phyloP scores from a whole-genome alignment of 176 grass and related monocot genomes.

The Bromus sterilis region DNA sequence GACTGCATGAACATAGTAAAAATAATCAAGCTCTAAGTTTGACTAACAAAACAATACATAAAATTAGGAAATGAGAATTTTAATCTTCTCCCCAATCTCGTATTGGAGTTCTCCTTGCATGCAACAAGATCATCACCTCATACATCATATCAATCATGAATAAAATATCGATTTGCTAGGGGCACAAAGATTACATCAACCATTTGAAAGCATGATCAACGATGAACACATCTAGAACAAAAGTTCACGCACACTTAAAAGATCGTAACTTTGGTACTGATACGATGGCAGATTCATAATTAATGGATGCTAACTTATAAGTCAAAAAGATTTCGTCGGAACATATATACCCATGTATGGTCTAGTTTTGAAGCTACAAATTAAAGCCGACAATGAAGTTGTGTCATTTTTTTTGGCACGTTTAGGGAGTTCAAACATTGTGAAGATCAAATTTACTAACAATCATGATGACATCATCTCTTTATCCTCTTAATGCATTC shows the following conservation, averaged over 20 bases:
- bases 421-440: neutral
- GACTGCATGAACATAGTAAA: slow-evolving; percentile 2
- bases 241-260: neutral
- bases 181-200: no score
- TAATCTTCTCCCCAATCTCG: neutral
- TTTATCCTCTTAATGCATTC: neutral
- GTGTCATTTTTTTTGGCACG: no score
- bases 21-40: neutral
- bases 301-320: neutral
- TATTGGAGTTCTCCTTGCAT: neutral
- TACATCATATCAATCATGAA: neutral
- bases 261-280: neutral
- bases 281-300: neutral
- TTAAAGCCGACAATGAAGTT: neutral
- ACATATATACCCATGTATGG: neutral
- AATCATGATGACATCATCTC: neutral
- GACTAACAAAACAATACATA: neutral
- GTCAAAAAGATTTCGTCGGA: no score
- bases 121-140: neutral
- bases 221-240: no score
- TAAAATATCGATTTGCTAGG: no score
- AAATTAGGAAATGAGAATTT: neutral
- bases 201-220: no score
- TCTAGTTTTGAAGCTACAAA: neutral
- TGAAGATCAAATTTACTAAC: neutral